Base-by-base conservation (phyloP, 768 basidiomycete species). In the Chiua virens region DNA sequence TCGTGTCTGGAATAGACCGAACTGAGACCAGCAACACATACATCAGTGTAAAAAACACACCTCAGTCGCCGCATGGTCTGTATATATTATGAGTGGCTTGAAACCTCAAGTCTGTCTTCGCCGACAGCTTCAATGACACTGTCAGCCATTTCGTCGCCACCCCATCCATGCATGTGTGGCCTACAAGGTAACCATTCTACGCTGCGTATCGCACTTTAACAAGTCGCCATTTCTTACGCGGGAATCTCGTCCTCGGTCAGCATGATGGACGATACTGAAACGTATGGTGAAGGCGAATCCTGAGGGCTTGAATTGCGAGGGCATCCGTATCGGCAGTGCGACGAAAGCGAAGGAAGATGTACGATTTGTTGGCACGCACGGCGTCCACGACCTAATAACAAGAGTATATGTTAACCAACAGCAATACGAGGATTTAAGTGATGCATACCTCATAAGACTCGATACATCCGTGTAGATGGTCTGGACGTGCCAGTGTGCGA, bases 391-490 rank as follows among this genome's bases (percentile, higher is more conserved):
- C 30, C 30, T 30, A 14, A 13, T 30, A 14, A 30, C 10, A 30
- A 30, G 8, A 28, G 3, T 6, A 30, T 30, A 14, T 14, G 5
- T 30, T 5, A n/a, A 37, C 18, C 7, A 6, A 37, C 18, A 6
- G 4, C 36, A 2, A 3, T 1, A 4, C 18, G 36, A 1, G 36
- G 7, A 37, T 22, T 23, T 11, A 17, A 10, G 18, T n/a, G 5
- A 13, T 23, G 42, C 21, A 36, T 22, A 75, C 75, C 55, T 62
- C 56, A 56, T 76, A 78, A 81, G 81, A 83, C 75, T 75, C 54
- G 89, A 86, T 21, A 77, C 79, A 4, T 75, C 63, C 27, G 61
- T 79, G 73, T 77, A 87, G 42, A 87, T 80, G 1, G 85, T 86
- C 2, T 85, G 86, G 1, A 77, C 74, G 50, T 79, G 65, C n/a